Base-by-base conservation (phyloP, 1,139 yeast species). In the Zygoascus sp. region DNA sequence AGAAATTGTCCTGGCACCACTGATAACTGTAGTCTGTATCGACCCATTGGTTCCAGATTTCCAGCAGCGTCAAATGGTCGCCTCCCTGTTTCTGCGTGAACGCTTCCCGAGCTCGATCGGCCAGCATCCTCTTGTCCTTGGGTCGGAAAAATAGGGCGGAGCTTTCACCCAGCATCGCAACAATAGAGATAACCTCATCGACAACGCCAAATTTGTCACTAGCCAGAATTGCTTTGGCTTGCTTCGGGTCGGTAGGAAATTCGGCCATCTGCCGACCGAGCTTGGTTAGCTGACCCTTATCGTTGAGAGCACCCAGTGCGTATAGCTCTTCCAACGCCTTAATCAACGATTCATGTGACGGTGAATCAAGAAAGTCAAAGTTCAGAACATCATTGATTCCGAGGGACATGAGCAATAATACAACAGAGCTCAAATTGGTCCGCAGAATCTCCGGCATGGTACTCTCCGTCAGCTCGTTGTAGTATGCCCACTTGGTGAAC, bases 361-460 rank as follows among this genome's bases (percentile, higher is more conserved):
- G 98, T 5, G 85, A 75, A 60, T 92, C 98, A 76, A 92, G 74
- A 58, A 90, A 87, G 47, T 89, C 95, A 62, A 92, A 90, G 48
- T 79, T 75, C n/a, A 89, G 61, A 50, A 92, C 69, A 61, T 92
- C 94, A 37, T 79, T 80, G 35, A 92, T 80, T 0, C 97, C 98
- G 48, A 92, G 67, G 0, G 95, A 83, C 57, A 89, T 69, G 45
- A 92, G 69, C 48, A 87, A 64, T 25, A 92, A 68, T 0, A 89
- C 84, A 2, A 88, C 88, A 40, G 87, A 75, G 0, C 88, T 77
- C 34, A 92, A 66, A 59, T 92, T 90, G 0, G 90, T 83, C 40
- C 98, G 69, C 42, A 88, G 66, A 11, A 92, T 89, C 60, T 94
- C 99, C 0, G 98, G 97, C 0, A 83, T 79, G 1, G 96, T 88